Evolutionary conservation across 495 filamentous ascomycete genomes (phyloP).

Genomic region (Talaromyces adpressus): DNA sequence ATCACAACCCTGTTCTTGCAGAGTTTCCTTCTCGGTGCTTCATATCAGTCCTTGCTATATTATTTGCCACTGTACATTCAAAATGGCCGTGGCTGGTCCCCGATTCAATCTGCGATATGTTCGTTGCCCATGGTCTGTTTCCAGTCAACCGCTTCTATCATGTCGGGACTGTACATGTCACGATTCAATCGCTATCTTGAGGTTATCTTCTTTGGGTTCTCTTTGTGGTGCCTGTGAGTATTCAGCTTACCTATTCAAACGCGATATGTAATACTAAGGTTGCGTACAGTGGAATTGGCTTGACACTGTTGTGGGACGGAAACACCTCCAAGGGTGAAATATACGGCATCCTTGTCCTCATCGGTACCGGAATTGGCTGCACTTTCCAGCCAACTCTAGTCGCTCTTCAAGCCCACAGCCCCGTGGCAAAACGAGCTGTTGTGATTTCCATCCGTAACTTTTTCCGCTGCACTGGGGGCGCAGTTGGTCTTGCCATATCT

Average conservation of each 20-base stretch:
- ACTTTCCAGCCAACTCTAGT: constrained; percentile 56
- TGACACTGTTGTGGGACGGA: constrained; percentile 43
- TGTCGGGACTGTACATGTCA: constrained; percentile 53
- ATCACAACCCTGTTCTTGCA: constrained; percentile 49
- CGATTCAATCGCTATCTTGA: constrained; percentile 48
- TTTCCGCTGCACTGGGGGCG: constrained; percentile 52
- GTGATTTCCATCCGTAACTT: constrained; percentile 58
- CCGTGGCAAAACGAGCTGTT: constrained; percentile 51
- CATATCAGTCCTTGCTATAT: constrained; percentile 51
- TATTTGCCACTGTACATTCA: constrained; percentile 49
- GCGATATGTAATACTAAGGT: neutral
- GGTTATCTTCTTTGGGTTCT: constrained; percentile 50
- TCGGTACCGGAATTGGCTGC: constrained; percentile 50
- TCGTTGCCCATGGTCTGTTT: constrained; percentile 45
- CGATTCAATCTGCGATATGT: constrained; percentile 43
- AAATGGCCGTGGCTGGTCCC: constrained; percentile 43
- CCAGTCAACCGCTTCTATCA: constrained; percentile 44
- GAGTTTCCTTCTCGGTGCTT: constrained; percentile 52
- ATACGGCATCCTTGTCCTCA: constrained; percentile 42
- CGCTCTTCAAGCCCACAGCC: constrained; percentile 56
- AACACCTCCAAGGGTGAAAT: constrained; percentile 42
- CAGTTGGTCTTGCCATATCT: constrained; percentile 53
- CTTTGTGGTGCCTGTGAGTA: constrained; percentile 43
- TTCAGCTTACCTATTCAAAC: neutral
- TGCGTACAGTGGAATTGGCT: constrained; percentile 36